Evolutionary conservation across 148 eudicot genomes (phyloP), one percentile per base, ranked within the genome.

Genomic region (Simmondsia chinensis): DNA sequence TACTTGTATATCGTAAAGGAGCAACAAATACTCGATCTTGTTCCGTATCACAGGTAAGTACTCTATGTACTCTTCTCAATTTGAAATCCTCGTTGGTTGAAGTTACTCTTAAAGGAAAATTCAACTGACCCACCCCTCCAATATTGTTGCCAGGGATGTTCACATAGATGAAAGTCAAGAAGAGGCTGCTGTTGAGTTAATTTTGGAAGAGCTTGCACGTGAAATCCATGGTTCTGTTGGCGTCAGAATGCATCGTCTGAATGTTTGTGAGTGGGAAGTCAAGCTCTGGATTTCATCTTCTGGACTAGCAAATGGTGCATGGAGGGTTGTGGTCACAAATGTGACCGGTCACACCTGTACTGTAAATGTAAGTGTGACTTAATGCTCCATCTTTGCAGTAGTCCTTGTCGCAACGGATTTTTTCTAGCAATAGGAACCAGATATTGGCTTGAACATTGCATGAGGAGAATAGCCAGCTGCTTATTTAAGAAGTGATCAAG

Each of bases 211-310:
- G 64, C 70, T 93, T 38, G 94, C 81, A 34, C 74, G 46, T 45
- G 87, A 93, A 74, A 72, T 91, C 43, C 77, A 85, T 61, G 70
- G 66, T 38, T 72, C 63, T 36, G 74, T 76, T 59, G 96, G 94
- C 9, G 84, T 80, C 27, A 93, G 80, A 57, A 82, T 93, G 99
- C 87, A 93, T 52, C 77, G 80, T 0, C 59, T 93, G 59, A 80
- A 94, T 58, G 96, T 93, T 24, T 82, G 86, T 46, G 94, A 80
- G 62, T 93, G 99, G 99, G 96, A 93, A 69, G 86, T 93, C 53
- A 93, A 93, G 63, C 86, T 93, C 47, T 71, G 91, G 81, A 62
- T 93, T 33, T 68, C 84, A 54, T 79, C 89, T 42, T 52, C 73
- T 38, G 96, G 96, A 44, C 75, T 59, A 50, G 89, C 99, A 43